Base-by-base conservation (phyloP, 495 filamentous ascomycete genomes). In the Neurospora pannonica region DNA sequence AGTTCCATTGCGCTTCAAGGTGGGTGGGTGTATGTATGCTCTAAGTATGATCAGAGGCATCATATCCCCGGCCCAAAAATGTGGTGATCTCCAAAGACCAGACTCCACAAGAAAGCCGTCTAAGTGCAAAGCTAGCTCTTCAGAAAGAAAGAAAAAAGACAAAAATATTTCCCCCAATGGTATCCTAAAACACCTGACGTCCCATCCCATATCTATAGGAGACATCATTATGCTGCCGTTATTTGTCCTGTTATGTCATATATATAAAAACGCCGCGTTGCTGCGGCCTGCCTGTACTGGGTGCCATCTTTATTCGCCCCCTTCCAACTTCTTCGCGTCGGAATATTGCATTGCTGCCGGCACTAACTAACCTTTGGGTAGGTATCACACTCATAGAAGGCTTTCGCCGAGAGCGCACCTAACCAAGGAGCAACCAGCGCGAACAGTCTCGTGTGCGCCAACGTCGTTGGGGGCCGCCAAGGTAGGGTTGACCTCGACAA, bases 401-500 rank as follows among this genome's bases (percentile, higher is more conserved):
- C 92, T 96, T 85, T 99, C 96, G 13, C 96, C 96, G 72, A 98
- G 80, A 10, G 94, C 95, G 83, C 95, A 98, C 71, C 96, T 87
- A 13, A 99, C 93, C 75, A 99, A 84, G 60, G 92, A 95, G 81
- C 94, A 96, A 3, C 96, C 96, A 9, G 94, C 92, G 38, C 94
- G 85, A 74, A 99, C 92, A 3, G 96, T 99, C 82, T 98, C 94
- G 37, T 88, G 87, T 1, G 94, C 94, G 2, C 93, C 94, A 70
- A 90, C 73, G 70, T 88, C 86, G 60, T 84, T 79, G 36, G 82
- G 87, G 19, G 85, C 84, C 76, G 93, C 95, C 75, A 97, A 83
- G 74, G 89, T 92, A 9, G 95, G 95, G 85, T 99, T 99, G 73
- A 99, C 97, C 84, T 99, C 96, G 74, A 92, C 97, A 80, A 99